Base-by-base conservation (phyloP, 2,329 filamentous ascomycete genomes). In the Chrysoporthe deuterocubensis region DNA sequence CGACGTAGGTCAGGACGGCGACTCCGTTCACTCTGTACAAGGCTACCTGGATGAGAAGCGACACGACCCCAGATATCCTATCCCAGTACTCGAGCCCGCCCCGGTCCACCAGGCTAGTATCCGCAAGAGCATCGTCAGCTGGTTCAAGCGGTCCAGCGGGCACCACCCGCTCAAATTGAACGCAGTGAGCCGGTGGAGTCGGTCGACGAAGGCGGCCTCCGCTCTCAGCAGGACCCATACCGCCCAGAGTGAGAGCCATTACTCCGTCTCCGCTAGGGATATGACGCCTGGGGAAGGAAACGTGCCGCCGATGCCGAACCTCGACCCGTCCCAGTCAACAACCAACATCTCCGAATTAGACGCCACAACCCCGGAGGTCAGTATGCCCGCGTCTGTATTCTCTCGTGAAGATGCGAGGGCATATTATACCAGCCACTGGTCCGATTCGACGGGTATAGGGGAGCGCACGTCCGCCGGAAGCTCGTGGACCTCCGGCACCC, bases 11-110 rank as follows among this genome's bases (percentile, higher is more conserved):
- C 59, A 46, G 54, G 61, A 69, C n/a, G 52, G 40, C 56, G 54
- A 42, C 4, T 44, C 32, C 0, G 44, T 46, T 1, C 16, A 60
- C 21, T 40, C 60, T 4, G 56, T 61, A 32, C 59, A 62, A 3
- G 68, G 66, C n/a, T 70, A 59, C 52, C 34, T 63, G 3, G 64
- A 62, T 26, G 69, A 70, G 67, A 70, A 70, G 50, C 54, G 60
- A 34, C 63, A 58, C 0, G 68, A 68, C 18, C 63, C 66, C 6
- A 11, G 56, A 32, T 46, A 64, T 18, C 54, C 67, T 3, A 26
- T 66, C 6, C 54, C 68, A 5, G 4, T 68, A 14, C 44, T 66
- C 6, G 59, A 66, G n/a, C 66, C 62, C 1, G 34, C 64, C 8
- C 59, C 58, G 3, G 44, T 68, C 9, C 58, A 65, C 40, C 68